These are phyloP conservation scores for Ophidiomyces ophidiicola DNA, from an alignment of 2,329 filamentous ascomycete species.

Conservation along the genomic window DNA sequence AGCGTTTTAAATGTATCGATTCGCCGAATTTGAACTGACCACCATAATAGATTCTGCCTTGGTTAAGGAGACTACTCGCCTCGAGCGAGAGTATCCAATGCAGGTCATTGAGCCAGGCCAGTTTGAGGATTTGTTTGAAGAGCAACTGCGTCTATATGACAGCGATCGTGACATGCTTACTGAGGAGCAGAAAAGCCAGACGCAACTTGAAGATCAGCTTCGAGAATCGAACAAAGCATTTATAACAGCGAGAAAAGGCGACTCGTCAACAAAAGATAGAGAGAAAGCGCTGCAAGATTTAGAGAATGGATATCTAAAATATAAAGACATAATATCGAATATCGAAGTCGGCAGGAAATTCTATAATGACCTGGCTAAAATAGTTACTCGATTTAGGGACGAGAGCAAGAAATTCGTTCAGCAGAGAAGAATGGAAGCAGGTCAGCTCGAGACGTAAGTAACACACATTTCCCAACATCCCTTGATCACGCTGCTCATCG, in stretches of 20 bases:
- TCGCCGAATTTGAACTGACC: slow-evolving; percentile 3
- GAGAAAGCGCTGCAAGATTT: slow-evolving; percentile 77
- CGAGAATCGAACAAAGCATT: slow-evolving; percentile 69
- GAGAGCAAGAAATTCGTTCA: slow-evolving; percentile 67
- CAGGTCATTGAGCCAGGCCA: slow-evolving; percentile 76
- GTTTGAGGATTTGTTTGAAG: slow-evolving; percentile 84
- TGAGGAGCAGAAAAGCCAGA: slow-evolving; percentile 65
- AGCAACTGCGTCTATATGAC: slow-evolving; percentile 69
- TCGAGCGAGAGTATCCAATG: slow-evolving; percentile 77
- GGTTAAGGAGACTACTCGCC: slow-evolving; percentile 64
- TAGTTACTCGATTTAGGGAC: slow-evolving; percentile 75
- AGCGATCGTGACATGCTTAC: slow-evolving; percentile 58
- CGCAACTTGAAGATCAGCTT: slow-evolving; percentile 55
- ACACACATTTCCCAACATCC: not conserved
- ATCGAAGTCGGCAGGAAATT: slow-evolving; percentile 87
- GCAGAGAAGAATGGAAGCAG: slow-evolving; percentile 67
- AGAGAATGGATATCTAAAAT: slow-evolving; percentile 86
- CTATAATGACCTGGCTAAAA: slow-evolving; percentile 87
- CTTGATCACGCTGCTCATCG: slow-evolving; percentile 2
- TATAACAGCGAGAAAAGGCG: slow-evolving; percentile 55
- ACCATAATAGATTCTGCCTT: slow-evolving; percentile 60
- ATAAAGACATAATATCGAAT: slow-evolving; percentile 90
- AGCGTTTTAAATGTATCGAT: slow-evolving; percentile 21
- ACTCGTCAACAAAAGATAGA: slow-evolving; percentile 57
- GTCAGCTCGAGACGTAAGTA: slow-evolving; percentile 60